Percentiles rank a stretch among this genome's conserved stretches.
These are phyloP conservation scores for Penicillium lividum DNA, from an alignment of 495 filamentous ascomycete species.

Conservation along the genomic window DNA sequence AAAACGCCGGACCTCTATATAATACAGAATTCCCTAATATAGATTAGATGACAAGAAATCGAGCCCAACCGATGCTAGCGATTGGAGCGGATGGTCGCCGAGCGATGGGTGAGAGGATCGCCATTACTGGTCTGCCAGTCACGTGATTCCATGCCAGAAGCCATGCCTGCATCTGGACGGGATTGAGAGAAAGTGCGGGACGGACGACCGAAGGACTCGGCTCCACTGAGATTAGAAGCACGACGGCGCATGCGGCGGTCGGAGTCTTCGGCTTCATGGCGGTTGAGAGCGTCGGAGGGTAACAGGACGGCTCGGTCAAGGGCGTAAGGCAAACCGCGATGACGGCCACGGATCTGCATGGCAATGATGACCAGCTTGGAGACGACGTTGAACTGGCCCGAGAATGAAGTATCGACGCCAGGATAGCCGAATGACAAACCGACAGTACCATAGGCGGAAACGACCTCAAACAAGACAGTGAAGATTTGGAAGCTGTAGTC, in stretches of 20 bases:
- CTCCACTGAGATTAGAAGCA: slow-evolving; percentile 53
- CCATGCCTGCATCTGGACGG: slow-evolving; percentile 24
- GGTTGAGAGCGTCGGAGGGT: slow-evolving; percentile 73
- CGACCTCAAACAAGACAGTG: slow-evolving; percentile 82
- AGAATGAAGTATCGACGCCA: slow-evolving; percentile 72
- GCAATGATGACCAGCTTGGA: slow-evolving; percentile 92
- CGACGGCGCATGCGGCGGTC: slow-evolving; percentile 56
- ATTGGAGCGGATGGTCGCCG: slow-evolving; percentile 33
- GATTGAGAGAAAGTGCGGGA: slow-evolving; percentile 29
- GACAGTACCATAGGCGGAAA: slow-evolving; percentile 93
- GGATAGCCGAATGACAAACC: slow-evolving; percentile 86
- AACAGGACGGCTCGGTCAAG: slow-evolving; percentile 88
- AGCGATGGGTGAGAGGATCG: slow-evolving; percentile 30
- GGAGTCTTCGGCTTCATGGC: slow-evolving; percentile 64
- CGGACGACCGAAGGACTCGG: slow-evolving; percentile 27
- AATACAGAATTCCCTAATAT: slow-evolving; percentile 4
- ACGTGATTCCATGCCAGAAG: slow-evolving; percentile 32
- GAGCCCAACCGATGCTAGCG: slow-evolving; percentile 7
- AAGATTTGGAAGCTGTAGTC: slow-evolving; percentile 76
- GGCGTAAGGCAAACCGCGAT: slow-evolving; percentile 88
- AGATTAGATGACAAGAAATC: slow-evolving; percentile 1
- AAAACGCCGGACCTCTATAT: slow-evolving; percentile 12
- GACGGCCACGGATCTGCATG: slow-evolving; percentile 90
- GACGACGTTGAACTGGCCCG: slow-evolving; percentile 71
- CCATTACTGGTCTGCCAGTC: slow-evolving; percentile 26